Evolutionary conservation across 139 green algal species (phyloP).

Genomic region (Chlorella ohadii): DNA sequence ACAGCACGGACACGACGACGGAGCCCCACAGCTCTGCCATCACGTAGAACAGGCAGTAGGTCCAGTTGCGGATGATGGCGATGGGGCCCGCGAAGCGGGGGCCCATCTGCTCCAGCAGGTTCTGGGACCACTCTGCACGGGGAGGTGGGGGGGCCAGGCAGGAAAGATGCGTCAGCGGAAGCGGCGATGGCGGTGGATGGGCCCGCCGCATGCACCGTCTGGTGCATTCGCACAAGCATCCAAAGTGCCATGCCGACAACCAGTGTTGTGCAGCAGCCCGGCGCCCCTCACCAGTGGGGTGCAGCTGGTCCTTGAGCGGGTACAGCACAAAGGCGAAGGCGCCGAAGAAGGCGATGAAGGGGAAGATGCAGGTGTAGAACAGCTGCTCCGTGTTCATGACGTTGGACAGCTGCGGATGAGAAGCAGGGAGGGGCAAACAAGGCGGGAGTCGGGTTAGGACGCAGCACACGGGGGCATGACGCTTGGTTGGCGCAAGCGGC

Average conservation of each 20-base stretch:
- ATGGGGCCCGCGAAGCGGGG: conserved; percentile 93
- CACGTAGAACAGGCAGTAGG: conserved; percentile 99
- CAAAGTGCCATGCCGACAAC: too few relatives aligned
- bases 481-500: too few relatives aligned
- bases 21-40: conserved; percentile 99
- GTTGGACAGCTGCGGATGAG: conserved; percentile 87
- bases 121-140: conserved; percentile 72
- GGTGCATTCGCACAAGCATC: not conserved
- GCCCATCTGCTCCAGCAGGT: conserved; percentile 81
- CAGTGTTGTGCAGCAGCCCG: too few relatives aligned
- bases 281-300: conserved; percentile 77
- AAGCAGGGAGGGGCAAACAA: too few relatives aligned
- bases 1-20: conserved; percentile 98
- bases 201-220: not conserved
- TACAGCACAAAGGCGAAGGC: conserved; percentile 97
- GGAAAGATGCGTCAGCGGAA: not conserved
- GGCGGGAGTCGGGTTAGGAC: too few relatives aligned
- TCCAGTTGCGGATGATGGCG: conserved; percentile 99
- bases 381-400: conserved; percentile 86
- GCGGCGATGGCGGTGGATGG: too few relatives aligned
- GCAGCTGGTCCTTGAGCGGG: conserved; percentile 89
- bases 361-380: conserved; percentile 99
- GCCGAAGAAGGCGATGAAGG: conserved; percentile 98
- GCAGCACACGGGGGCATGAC: too few relatives aligned
- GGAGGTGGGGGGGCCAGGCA: not conserved